These are phyloP conservation scores for Pseudoturritis turrita DNA, from an alignment of 345 rosid genomes.

Conservation along the genomic window DNA sequence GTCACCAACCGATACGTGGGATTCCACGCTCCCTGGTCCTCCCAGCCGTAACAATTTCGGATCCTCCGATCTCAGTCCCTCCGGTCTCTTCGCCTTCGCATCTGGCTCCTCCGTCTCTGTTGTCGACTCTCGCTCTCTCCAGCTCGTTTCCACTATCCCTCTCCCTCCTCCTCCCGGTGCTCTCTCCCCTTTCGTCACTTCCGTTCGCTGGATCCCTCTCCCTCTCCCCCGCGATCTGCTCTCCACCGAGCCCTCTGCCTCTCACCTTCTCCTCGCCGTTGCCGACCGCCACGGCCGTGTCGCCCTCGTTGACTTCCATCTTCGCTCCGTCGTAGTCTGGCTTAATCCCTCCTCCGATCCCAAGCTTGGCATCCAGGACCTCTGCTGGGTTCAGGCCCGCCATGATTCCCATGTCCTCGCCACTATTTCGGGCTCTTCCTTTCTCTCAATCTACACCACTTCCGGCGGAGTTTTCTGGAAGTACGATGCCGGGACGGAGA, in stretches of 20 bases:
- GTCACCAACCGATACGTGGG: conserved; percentile 44
- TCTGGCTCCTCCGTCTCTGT: conserved; percentile 80
- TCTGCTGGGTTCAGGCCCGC: conserved; percentile 70
- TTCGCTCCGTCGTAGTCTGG: conserved; percentile 57
- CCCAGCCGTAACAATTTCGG: conserved; percentile 92
- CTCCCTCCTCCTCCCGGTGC: conserved; percentile 69
- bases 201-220: conserved; percentile 84
- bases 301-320: conserved; percentile 73
- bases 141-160: conserved; percentile 71
- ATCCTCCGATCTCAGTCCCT: conserved; percentile 66
- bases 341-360: conserved; percentile 49
- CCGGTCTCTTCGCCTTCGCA: conserved; percentile 85
- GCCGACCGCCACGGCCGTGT: conserved; percentile 96
- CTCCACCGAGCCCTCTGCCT: conserved; percentile 67
- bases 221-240: conserved; percentile 76
- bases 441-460: conserved; percentile 52
- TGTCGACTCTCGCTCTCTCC: conserved; percentile 78
- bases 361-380: conserved; percentile 78
- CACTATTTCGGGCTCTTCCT: conserved; percentile 67
- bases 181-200: conserved; percentile 76
- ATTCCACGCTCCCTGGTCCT: conserved; percentile 84
- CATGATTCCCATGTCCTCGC: conserved; percentile 58
- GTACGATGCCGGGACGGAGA: conserved; percentile 74
- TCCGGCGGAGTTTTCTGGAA: conserved; percentile 55
- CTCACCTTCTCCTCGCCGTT: conserved; percentile 77